Evolutionary conservation across 768 basidiomycete genomes (phyloP).

Genomic region (Russula emetica): DNA sequence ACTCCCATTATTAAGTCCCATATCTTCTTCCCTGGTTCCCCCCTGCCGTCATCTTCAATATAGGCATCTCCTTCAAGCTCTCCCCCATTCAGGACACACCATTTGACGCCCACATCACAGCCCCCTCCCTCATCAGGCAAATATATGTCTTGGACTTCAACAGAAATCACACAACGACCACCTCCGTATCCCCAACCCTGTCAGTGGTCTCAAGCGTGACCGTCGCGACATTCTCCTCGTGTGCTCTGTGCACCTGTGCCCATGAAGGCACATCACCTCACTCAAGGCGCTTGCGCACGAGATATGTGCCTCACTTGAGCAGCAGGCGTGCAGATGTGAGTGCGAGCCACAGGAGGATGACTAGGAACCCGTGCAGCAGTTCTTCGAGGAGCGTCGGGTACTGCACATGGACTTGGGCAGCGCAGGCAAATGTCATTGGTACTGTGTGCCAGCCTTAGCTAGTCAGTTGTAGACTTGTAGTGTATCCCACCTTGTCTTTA

Average conservation of each 20-base stretch:
- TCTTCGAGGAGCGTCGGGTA: conserved; percentile 63
- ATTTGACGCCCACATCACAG: conserved; percentile 16
- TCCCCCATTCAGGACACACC: conserved; percentile 13
- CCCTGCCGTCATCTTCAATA: conserved; percentile 39
- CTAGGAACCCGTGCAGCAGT: conserved; percentile 57
- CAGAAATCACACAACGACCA: conserved; percentile 18
- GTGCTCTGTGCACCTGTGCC: conserved; percentile 58
- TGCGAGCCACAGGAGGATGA: conserved; percentile 51
- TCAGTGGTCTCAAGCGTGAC: conserved; percentile 38
- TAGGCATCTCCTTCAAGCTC: conserved; percentile 34
- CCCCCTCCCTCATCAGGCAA: conserved; percentile 32
- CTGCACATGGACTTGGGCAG: conserved; percentile 48
- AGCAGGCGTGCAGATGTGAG: background rate
- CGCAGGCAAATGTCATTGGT: conserved; percentile 58
- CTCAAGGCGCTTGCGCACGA: conserved; percentile 55
- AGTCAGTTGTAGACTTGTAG: too few species aligned
- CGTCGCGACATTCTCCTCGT: conserved; percentile 60
- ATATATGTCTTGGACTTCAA: conserved; percentile 40
- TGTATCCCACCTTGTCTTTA: too few species aligned
- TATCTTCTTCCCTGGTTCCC: too few species aligned
- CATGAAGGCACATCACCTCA: conserved; percentile 66
- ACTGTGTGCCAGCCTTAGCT: too few species aligned
- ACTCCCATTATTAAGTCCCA: too few species aligned
- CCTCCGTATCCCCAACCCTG: conserved; percentile 37
- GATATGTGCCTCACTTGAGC: conserved; percentile 45